A percentile compares a stretch with the other conserved stretches of the same genome.
Evolutionary conservation across 176 grass and related monocot species (phyloP).

Genomic region (Oryza punctata): DNA sequence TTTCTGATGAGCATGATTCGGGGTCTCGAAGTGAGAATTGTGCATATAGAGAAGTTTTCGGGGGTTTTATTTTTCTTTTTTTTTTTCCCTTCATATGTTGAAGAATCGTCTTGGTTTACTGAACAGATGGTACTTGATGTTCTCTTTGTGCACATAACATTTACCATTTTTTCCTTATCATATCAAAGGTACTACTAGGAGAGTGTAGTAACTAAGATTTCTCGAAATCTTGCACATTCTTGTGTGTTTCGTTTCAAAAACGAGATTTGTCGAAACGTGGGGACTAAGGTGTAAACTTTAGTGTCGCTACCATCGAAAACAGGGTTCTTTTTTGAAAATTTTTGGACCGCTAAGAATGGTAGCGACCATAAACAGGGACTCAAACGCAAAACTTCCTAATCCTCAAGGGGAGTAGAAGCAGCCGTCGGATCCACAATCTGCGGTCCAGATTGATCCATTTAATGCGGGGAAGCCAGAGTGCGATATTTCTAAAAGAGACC

Average conservation of each 20-base stretch:
- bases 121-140: conserved; percentile 1
- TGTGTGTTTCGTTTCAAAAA: too few relatives aligned
- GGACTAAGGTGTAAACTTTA: too few relatives aligned
- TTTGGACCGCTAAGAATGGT: too few relatives aligned
- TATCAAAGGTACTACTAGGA: too few relatives aligned
- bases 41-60: conserved; percentile 39
- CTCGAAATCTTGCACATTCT: too few relatives aligned
- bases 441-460: background rate
- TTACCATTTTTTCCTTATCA: background rate
- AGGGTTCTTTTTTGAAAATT: too few relatives aligned
- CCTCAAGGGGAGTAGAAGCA: background rate
- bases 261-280: too few relatives aligned
- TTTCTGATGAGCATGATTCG: conserved; percentile 35
- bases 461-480: background rate
- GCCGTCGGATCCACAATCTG: background rate
- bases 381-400: background rate
- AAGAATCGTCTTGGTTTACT: background rate
- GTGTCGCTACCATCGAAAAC: too few relatives aligned
- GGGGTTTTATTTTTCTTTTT: background rate
- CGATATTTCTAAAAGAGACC: background rate
- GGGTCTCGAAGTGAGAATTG: conserved; percentile 30
- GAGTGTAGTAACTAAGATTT: background rate
- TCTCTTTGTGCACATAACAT: conserved; percentile 19
- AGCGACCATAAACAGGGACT: background rate
- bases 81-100: background rate